Percentiles rank a stretch among this genome's conserved stretches.
Conservation (phyloP, 352 stramenopile species). For the Phytopythium aichiense region DNA sequence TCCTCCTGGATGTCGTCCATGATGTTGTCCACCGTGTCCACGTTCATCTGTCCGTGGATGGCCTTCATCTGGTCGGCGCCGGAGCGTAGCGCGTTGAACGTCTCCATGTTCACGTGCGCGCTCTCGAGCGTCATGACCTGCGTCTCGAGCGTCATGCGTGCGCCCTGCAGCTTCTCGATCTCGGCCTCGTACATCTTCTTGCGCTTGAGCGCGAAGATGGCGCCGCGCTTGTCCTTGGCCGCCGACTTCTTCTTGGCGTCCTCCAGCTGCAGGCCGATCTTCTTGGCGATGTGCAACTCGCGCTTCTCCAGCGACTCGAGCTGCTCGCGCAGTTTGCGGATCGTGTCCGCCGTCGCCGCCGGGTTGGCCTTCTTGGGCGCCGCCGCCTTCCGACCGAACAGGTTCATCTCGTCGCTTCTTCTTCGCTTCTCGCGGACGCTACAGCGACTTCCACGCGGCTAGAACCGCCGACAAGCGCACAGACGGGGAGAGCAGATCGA, state of each 20-base stretch:
- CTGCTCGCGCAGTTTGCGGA: constrained; percentile 88
- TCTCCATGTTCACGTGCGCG: constrained; percentile 95
- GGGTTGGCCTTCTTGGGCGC: constrained; percentile 45
- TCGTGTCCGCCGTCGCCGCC: constrained; percentile 82
- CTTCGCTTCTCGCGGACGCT: neutral
- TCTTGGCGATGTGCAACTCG: constrained; percentile 96
- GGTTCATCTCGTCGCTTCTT: constrained; percentile 49
- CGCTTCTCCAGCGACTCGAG: constrained; percentile 92
- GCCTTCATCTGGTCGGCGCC: constrained; percentile 93
- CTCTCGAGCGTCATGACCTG: constrained; percentile 91
- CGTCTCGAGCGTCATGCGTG: constrained; percentile 96
- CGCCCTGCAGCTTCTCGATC: constrained; percentile 96
- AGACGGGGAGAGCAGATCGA: neutral
- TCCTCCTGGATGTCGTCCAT: constrained; percentile 98
- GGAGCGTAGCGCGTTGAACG: constrained; percentile 92
- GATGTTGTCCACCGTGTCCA: constrained; percentile 97
- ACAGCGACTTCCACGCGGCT: neutral
- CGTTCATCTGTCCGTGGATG: constrained; percentile 94
- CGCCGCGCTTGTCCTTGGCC: constrained; percentile 96
- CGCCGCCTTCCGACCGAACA: constrained; percentile 81
- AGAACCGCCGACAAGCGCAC: no score
- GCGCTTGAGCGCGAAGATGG: constrained; percentile 96
- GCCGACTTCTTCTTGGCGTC: constrained; percentile 96
- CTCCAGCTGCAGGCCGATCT: constrained; percentile 90
- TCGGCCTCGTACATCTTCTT: constrained; percentile 99